phyloP scores from a whole-genome alignment of 768 basidiomycete genomes.

The Trametes cingulata region DNA sequence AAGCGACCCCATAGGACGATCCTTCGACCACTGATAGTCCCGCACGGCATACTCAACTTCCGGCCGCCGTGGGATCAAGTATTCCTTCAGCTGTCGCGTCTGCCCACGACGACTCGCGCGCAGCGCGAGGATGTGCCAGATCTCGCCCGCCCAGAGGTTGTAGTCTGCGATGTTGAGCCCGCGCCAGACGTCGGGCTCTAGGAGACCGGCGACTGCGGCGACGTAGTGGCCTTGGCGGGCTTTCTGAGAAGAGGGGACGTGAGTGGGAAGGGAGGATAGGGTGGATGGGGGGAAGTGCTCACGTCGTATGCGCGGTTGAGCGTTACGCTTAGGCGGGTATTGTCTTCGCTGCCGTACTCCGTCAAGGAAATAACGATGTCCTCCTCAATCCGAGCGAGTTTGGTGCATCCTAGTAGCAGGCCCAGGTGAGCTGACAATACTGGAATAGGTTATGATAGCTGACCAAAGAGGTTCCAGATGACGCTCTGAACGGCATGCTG shows the following conservation, averaged over 20 bases:
- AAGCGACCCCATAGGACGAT: slow-evolving; percentile 34
- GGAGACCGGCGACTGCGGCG: slow-evolving; percentile 58
- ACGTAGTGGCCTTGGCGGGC: slow-evolving; percentile 71
- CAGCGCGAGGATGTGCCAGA: slow-evolving; percentile 76
- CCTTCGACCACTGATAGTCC: slow-evolving; percentile 55
- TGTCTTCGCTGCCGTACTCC: slow-evolving; percentile 55
- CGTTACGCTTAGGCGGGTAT: slow-evolving; percentile 57
- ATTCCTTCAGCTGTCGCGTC: slow-evolving; percentile 62
- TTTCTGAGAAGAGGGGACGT: slow-evolving; percentile 40
- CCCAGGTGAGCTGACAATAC: no score
- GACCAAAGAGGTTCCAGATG: slow-evolving; percentile 74
- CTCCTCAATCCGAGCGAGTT: slow-evolving; percentile 66
- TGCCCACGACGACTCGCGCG: slow-evolving; percentile 75
- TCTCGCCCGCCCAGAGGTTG: slow-evolving; percentile 68
- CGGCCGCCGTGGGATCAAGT: slow-evolving; percentile 61
- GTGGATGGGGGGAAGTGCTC: not conserved
- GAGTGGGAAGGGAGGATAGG: not conserved
- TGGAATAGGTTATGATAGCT: no score
- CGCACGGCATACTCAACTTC: slow-evolving; percentile 53
- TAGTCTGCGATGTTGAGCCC: slow-evolving; percentile 66
- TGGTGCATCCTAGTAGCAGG: slow-evolving; percentile 70
- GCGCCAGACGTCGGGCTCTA: slow-evolving; percentile 72
- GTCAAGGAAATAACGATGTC: slow-evolving; percentile 69
- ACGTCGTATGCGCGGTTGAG: slow-evolving; percentile 75
- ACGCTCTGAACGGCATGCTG: slow-evolving; percentile 74